phyloP scores from a whole-genome alignment of 192 early-diverging fungal species.

The Coemansia sp. region DNA sequence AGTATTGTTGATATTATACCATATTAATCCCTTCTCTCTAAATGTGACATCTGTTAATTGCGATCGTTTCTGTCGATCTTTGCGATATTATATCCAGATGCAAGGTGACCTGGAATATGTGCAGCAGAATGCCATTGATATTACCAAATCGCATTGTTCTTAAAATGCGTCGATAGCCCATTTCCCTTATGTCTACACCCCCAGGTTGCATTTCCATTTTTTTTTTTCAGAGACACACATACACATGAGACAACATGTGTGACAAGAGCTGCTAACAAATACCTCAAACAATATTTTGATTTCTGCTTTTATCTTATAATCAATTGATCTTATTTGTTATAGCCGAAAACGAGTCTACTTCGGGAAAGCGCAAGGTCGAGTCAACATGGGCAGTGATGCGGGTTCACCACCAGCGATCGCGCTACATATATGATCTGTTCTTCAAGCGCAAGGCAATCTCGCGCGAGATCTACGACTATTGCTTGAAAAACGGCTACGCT shows the following conservation, averaged over 20 bases:
- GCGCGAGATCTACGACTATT: slow-evolving; percentile 88
- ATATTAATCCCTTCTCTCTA: neutral
- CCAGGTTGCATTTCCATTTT: too few relatives aligned
- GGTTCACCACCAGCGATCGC: slow-evolving; percentile 94
- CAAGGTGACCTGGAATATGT: neutral
- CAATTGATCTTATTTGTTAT: slow-evolving; percentile 9
- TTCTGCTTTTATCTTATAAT: neutral
- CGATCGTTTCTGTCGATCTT: slow-evolving; percentile 22
- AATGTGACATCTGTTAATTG: slow-evolving; percentile 25
- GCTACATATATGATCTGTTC: slow-evolving; percentile 95
- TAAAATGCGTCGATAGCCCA: neutral
- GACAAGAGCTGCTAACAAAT: neutral
- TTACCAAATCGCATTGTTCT: neutral
- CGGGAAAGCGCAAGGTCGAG: slow-evolving; percentile 92
- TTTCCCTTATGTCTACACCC: neutral
- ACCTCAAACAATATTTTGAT: neutral
- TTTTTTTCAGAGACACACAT: neutral
- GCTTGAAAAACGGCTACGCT: slow-evolving; percentile 86
- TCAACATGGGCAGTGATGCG: slow-evolving; percentile 92
- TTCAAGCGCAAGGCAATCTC: slow-evolving; percentile 95
- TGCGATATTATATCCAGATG: slow-evolving; percentile 7
- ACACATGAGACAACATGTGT: neutral
- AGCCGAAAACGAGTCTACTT: slow-evolving; percentile 94
- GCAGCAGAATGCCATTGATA: slow-evolving; percentile 1
- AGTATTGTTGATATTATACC: neutral